phyloP scores from a whole-genome alignment of 2,329 filamentous ascomycete species.

The Corniculantispora saksenae region DNA sequence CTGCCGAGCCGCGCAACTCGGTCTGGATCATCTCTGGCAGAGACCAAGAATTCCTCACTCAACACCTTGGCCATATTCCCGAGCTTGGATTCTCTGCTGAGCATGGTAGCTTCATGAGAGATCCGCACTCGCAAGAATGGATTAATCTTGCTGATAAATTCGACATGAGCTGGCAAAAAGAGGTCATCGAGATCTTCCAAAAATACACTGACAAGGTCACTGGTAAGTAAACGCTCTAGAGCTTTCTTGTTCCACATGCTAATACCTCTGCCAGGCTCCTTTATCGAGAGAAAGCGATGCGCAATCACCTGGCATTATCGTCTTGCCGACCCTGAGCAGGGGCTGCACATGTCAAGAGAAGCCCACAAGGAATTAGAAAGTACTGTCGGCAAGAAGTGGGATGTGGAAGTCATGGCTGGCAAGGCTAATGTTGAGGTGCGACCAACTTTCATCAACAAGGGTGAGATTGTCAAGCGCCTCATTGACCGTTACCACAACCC shows the following conservation, averaged over 20 bases:
- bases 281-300: slow-evolving; percentile 91
- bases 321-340: slow-evolving; percentile 82
- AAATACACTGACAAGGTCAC: slow-evolving; percentile 84
- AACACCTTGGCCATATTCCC: slow-evolving; percentile 88
- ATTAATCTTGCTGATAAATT: slow-evolving; percentile 83
- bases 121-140: slow-evolving; percentile 77
- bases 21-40: slow-evolving; percentile 99
- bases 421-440: slow-evolving; percentile 97
- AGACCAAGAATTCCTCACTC: slow-evolving; percentile 86
- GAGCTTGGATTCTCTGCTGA: slow-evolving; percentile 93
- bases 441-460: slow-evolving; percentile 98
- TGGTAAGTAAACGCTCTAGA: slow-evolving; percentile 51
- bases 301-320: slow-evolving; percentile 98
- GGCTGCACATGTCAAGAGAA: slow-evolving; percentile 74
- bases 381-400: slow-evolving; percentile 75
- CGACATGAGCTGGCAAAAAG: slow-evolving; percentile 90
- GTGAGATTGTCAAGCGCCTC: slow-evolving; percentile 85
- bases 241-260: neutral
- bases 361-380: slow-evolving; percentile 80
- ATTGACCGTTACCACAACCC: slow-evolving; percentile 68
- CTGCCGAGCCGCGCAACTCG: slow-evolving; percentile 76
- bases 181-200: slow-evolving; percentile 82
- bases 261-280: slow-evolving; percentile 62
- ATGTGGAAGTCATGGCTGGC: slow-evolving; percentile 94
- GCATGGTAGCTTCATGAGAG: slow-evolving; percentile 91